Evolutionary conservation across 257 asterid genomes (phyloP), one percentile per base, ranked within the genome.

Genomic region (Sherardia arvensis): DNA sequence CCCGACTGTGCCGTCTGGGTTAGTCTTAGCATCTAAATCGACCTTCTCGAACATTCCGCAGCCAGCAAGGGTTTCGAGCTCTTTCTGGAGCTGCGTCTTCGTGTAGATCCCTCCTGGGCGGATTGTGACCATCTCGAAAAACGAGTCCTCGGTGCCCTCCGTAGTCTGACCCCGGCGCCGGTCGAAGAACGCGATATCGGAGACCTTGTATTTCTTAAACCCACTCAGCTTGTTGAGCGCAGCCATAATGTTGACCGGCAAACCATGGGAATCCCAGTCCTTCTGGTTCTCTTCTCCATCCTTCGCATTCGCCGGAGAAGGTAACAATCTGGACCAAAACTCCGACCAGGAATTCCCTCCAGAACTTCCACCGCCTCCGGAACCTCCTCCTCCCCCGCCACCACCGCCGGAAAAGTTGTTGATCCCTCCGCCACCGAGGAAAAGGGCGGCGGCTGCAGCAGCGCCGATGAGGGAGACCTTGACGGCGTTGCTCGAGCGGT

Each of bases 11-110:
- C 99, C 99, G 70, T 93, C 92, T 1, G 99, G 86, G 17, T 90
- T 93, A 2, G 97, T 84, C 66, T 83, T 90, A 0, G 78, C 84
- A 58, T 93, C 99, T 57, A 93, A 45, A 68, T 93, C 95, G 5
- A 93, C 97, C 53, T 85, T 93, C 74, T 93, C 96, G 8, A 93
- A 93, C 97, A 90, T 90, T 53, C 97, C 97, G 54, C 96, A 85
- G 18, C 90, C 82, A 11, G 94, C 85, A 1, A 93, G 88, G 22
- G 91, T 85, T 66, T 93, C 97, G 8, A 93, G 84, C 84, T 93
- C 97, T 72, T 87, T 90, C 71, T 77, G 84, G 14, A 93, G 91
- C 86, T 85, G 91, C 27, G 95, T 68, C 71, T 90, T 93, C 57
- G 91, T 93, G 81, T 93, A 93, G 21, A 87, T 66, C 4, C 96